Base-by-base conservation (phyloP, 2,329 filamentous ascomycete genomes). In the Xylaria sp. region DNA sequence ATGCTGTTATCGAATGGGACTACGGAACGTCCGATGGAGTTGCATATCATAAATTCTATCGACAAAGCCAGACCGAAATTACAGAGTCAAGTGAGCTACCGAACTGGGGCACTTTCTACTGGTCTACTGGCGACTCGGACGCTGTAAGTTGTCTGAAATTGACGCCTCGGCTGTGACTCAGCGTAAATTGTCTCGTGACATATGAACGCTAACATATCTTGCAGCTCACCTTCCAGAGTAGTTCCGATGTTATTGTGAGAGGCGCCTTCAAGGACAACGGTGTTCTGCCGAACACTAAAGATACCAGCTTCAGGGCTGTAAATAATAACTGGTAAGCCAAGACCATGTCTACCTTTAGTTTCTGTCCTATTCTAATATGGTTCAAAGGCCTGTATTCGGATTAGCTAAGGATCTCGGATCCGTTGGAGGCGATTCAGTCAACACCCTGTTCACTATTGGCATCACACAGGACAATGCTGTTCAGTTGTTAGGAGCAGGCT, bases 41-140 rank as follows among this genome's bases (percentile, higher is more conserved):
- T 42, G 82, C 84, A 5, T 92, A 90, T 73, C 90, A 93, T 79
- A 85, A 85, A 55, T 86, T 92, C 64, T 84, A 83, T 70, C 84
- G 87, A 50, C 81, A 85, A 67, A 77, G 82, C 9, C 90, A 95
- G 77, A 79, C 86, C 55, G 80, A 89, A 20, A 90, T 96, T 61
- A 86, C 87, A 1, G 93, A 97, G 76, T 81, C 81, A 13, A 80
- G 80, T 45, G 90, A 96, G 73, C 89, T 90, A 71, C 86, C 92
- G 0, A 90, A 93, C 80, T 97, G 93, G 93, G 93, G 93, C 1
- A 89, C 87, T 57, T 87, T 94, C 80, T 77, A 75, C 78, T 93
- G 94, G 77, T 89, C 90, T 13, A 93, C 87, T 3, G 86, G 88
- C 29, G 82, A 84, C 60, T 76, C 83, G 15, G 75, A 78, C 22